These are phyloP conservation scores for Aspergillus nidulans DNA, from an alignment of 495 filamentous ascomycete species.

Conservation along the genomic window DNA sequence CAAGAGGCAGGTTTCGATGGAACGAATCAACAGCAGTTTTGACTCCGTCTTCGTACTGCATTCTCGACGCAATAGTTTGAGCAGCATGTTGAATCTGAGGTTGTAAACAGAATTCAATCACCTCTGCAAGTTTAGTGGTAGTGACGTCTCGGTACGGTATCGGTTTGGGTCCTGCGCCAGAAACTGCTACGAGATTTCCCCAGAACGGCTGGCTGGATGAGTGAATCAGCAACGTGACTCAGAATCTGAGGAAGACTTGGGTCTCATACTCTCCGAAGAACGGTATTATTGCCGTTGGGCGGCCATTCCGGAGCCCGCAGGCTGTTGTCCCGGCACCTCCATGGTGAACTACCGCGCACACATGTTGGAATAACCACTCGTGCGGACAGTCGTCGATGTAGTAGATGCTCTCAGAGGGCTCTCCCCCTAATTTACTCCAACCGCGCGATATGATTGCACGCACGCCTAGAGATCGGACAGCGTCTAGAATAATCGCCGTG, in stretches of 20 bases:
- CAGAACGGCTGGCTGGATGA: slow-evolving; percentile 64
- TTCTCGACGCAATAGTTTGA: slow-evolving; percentile 54
- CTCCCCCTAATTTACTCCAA: slow-evolving; percentile 58
- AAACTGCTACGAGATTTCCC: slow-evolving; percentile 65
- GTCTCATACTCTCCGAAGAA: slow-evolving; percentile 59
- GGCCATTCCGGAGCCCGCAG: slow-evolving; percentile 51
- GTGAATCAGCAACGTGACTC: neutral
- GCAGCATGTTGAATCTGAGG: slow-evolving; percentile 54
- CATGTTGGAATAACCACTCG: slow-evolving; percentile 63
- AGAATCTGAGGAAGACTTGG: neutral
- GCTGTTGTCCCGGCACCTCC: slow-evolving; percentile 66
- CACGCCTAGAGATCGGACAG: slow-evolving; percentile 44
- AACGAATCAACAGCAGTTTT: slow-evolving; percentile 67
- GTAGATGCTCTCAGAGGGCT: slow-evolving; percentile 43
- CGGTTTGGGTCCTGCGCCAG: slow-evolving; percentile 63
- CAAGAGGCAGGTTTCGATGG: slow-evolving; percentile 56
- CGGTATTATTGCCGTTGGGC: slow-evolving; percentile 58
- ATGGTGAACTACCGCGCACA: slow-evolving; percentile 59
- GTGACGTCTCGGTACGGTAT: slow-evolving; percentile 70
- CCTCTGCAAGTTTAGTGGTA: slow-evolving; percentile 59
- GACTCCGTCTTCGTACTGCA: slow-evolving; percentile 67
- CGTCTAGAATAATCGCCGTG: slow-evolving; percentile 51
- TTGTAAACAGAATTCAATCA: slow-evolving; percentile 61
- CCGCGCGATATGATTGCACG: slow-evolving; percentile 60
- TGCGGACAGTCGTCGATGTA: slow-evolving; percentile 60